Conservation (phyloP, 2,329 filamentous ascomycete species). For the Pyricularia sp. region DNA sequence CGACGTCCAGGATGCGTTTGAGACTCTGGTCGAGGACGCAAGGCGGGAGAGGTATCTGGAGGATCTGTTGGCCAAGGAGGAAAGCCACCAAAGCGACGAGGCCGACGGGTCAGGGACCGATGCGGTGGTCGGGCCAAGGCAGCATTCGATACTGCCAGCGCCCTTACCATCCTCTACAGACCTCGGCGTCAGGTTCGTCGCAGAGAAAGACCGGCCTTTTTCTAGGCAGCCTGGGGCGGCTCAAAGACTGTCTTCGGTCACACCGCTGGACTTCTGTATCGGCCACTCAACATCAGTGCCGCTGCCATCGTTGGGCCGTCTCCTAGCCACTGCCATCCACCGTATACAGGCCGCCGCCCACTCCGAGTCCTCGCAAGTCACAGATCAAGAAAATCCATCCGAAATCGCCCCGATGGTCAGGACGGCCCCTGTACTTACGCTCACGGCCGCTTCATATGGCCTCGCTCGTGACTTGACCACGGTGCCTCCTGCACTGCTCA, state of each 20-base stretch:
- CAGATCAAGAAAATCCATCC: neutral
- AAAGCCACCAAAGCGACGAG: slow-evolving; percentile 9
- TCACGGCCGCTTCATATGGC: slow-evolving; percentile 31
- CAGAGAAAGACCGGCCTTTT: slow-evolving; percentile 10
- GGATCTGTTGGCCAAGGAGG: slow-evolving; percentile 13
- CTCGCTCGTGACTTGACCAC: slow-evolving; percentile 20
- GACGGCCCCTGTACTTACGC: slow-evolving; percentile 23
- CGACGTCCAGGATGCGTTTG: slow-evolving; percentile 33
- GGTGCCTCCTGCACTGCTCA: slow-evolving; percentile 21
- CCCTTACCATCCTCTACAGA: slow-evolving; percentile 23
- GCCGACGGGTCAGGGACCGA: slow-evolving; percentile 13
- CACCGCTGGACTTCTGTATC: slow-evolving; percentile 28
- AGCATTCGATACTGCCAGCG: slow-evolving; percentile 9
- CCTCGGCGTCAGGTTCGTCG: slow-evolving; percentile 26
- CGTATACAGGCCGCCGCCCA: neutral
- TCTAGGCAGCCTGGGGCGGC: neutral
- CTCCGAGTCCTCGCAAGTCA: neutral
- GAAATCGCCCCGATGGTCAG: slow-evolving; percentile 9
- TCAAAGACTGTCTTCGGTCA: slow-evolving; percentile 6
- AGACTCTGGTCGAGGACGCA: slow-evolving; percentile 34
- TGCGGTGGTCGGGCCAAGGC: neutral
- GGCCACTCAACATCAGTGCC: slow-evolving; percentile 27
- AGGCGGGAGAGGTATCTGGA: slow-evolving; percentile 28
- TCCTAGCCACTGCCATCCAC: slow-evolving; percentile 1
- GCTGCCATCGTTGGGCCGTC: slow-evolving; percentile 21